Evolutionary conservation across 768 basidiomycete genomes (phyloP).

Genomic region (Clathrus columnatus): DNA sequence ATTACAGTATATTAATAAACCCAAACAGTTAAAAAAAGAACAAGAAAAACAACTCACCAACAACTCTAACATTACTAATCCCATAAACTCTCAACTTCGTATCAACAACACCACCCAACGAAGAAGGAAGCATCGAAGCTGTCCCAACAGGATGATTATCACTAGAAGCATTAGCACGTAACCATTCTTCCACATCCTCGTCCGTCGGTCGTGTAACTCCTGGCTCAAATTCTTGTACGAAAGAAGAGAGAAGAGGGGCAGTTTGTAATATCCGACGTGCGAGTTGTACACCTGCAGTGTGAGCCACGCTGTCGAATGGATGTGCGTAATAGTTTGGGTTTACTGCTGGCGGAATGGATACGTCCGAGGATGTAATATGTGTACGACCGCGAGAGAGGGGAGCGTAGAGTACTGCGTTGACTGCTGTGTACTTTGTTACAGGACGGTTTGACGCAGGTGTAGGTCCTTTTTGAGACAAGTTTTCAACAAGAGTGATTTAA

Average conservation of each 20-base stretch:
- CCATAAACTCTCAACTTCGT: slow-evolving; percentile 52
- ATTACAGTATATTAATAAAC: no score
- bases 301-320: slow-evolving; percentile 8
- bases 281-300: slow-evolving; percentile 7
- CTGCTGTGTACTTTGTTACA: slow-evolving; percentile 4
- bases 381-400: slow-evolving; percentile 10
- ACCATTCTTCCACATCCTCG: slow-evolving; percentile 10
- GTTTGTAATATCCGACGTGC: slow-evolving; percentile 17
- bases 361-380: slow-evolving; percentile 23
- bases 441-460: slow-evolving; percentile 3
- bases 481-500: no score
- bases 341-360: slow-evolving; percentile 27
- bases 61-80: slow-evolving; percentile 50
- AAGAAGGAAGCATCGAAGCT: slow-evolving; percentile 55
- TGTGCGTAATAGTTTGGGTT: slow-evolving; percentile 29
- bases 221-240: slow-evolving; percentile 9
- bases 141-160: slow-evolving; percentile 32
- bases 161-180: slow-evolving; percentile 13
- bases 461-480: slow-evolving; percentile 1
- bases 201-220: slow-evolving; percentile 6
- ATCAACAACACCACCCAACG: slow-evolving; percentile 56
- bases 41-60: no score
- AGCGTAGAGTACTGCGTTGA: slow-evolving; percentile 11
- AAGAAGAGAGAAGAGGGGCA: slow-evolving; percentile 16
- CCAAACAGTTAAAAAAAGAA: no score